Conservation (phyloP, 2,329 filamentous ascomycete genomes). For the Clonostachys rosea region DNA sequence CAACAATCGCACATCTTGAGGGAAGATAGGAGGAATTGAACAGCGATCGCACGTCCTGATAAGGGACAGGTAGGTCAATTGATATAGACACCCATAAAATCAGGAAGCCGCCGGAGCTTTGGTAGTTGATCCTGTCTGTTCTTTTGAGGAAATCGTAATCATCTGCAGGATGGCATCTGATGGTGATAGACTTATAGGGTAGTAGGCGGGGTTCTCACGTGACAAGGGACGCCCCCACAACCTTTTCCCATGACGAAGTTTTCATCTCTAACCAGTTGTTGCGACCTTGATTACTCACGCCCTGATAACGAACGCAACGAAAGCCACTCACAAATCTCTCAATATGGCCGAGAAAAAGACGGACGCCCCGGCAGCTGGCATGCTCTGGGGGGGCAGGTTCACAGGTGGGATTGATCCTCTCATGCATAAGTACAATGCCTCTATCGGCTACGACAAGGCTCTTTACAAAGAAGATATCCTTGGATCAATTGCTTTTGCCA, state of each 20-base stretch:
- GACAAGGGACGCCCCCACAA: neutral
- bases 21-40: too few relatives aligned
- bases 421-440: slow-evolving; percentile 80
- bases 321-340: slow-evolving; percentile 1
- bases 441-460: slow-evolving; percentile 71
- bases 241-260: neutral
- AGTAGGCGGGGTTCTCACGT: neutral
- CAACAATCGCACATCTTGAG: too few relatives aligned
- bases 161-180: too few relatives aligned
- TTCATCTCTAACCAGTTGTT: neutral
- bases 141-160: too few relatives aligned
- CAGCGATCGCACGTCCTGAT: too few relatives aligned
- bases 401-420: slow-evolving; percentile 72
- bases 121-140: too few relatives aligned
- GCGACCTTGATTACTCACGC: slow-evolving; percentile 1
- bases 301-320: slow-evolving; percentile 1
- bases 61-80: too few relatives aligned
- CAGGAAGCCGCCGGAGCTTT: too few relatives aligned
- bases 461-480: slow-evolving; percentile 80
- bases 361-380: slow-evolving; percentile 17
- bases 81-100: too few relatives aligned
- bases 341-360: slow-evolving; percentile 14
- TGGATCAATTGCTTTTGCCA: slow-evolving; percentile 76
- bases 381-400: slow-evolving; percentile 45
- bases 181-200: too few relatives aligned